phyloP scores from a whole-genome alignment of 1,139 yeast species.

The Pichiaceae sp. region DNA sequence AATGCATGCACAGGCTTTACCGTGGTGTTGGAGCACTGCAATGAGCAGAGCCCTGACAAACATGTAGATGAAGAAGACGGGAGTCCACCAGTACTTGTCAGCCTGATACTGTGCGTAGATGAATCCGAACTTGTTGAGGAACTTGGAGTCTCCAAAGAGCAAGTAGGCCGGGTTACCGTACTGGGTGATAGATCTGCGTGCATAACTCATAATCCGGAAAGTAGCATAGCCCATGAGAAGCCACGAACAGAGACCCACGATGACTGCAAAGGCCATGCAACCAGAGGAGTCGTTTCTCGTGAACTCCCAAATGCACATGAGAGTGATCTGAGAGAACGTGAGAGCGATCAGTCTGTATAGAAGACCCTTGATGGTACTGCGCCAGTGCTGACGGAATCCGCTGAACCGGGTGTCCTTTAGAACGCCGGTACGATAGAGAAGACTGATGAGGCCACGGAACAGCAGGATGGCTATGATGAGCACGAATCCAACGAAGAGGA shows the following conservation, averaged over 20 bases:
- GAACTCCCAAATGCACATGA: constrained; percentile 85
- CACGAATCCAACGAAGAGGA: constrained; percentile 70
- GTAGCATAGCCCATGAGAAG: constrained; percentile 66
- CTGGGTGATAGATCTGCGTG: constrained; percentile 59
- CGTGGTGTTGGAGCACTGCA: constrained; percentile 74
- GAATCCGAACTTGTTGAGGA: constrained; percentile 86
- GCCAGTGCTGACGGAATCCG: constrained; percentile 79
- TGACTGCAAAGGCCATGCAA: constrained; percentile 58
- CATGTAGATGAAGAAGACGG: constrained; percentile 54
- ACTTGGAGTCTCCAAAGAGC: constrained; percentile 73
- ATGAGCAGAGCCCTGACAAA: constrained; percentile 74
- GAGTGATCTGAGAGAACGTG: constrained; percentile 79
- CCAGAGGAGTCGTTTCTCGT: constrained; percentile 81
- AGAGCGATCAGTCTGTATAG: constrained; percentile 72
- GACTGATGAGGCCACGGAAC: constrained; percentile 70
- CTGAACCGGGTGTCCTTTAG: constrained; percentile 60
- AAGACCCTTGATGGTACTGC: constrained; percentile 75
- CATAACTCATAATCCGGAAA: constrained; percentile 58
- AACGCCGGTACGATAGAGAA: constrained; percentile 50
- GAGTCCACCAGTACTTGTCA: constrained; percentile 74
- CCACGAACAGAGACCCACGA: constrained; percentile 49
- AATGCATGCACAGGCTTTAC: constrained; percentile 73
- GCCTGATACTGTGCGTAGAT: constrained; percentile 88
- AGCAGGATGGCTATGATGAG: constrained; percentile 56
- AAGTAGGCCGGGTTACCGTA: constrained; percentile 91